Conservation (phyloP, 306 rosid genomes). For the Rubus idaeus region DNA sequence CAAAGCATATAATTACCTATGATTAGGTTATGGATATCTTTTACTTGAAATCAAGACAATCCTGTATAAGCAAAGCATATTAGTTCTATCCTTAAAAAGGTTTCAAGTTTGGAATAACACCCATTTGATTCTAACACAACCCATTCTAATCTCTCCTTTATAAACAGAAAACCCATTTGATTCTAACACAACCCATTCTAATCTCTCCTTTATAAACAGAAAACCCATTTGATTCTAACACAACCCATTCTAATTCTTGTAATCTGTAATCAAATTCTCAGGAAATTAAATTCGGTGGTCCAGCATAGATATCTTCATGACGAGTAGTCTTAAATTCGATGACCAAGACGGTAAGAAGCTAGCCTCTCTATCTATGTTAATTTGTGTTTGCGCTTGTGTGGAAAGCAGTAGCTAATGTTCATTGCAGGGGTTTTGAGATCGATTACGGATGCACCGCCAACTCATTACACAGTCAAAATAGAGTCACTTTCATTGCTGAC, state of each 20-base stretch:
- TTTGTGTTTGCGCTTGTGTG: not conserved
- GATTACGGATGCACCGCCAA: conserved; percentile 44
- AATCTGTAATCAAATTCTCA: not conserved
- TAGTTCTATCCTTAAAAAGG: not conserved
- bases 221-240: not conserved
- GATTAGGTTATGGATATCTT: conserved; percentile 21
- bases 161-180: not conserved
- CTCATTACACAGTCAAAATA: conserved; percentile 49
- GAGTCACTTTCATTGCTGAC: conserved; percentile 45
- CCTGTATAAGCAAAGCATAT: conserved; percentile 26
- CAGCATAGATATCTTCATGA: not conserved
- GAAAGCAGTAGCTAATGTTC: not conserved
- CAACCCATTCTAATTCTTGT: not conserved
- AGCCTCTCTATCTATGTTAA: not conserved
- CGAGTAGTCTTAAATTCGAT: conserved; percentile 16
- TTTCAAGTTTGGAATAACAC: not conserved
- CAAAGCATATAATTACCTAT: too few species aligned
- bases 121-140: too few species aligned
- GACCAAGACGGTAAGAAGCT: conserved; percentile 34
- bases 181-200: not conserved
- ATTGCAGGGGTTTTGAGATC: conserved; percentile 46
- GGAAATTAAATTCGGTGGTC: not conserved
- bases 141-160: not conserved
- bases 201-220: not conserved
- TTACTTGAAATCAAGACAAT: conserved; percentile 12